Evolutionary conservation across 2,329 filamentous ascomycete species (phyloP).

Genomic region (Ophioceras dolichostomum): DNA sequence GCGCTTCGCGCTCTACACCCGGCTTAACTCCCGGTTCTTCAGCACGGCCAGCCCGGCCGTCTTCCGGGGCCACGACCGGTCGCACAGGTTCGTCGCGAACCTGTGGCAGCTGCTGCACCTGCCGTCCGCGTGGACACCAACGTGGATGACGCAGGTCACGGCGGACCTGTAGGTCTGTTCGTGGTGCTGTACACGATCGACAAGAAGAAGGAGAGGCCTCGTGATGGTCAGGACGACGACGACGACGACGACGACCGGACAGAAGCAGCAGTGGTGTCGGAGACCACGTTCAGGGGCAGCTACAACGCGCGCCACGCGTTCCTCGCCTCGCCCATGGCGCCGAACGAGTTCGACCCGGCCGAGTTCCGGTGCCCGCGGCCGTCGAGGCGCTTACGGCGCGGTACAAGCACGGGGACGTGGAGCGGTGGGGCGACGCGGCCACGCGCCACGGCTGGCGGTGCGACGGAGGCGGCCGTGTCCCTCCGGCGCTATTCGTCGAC

Average conservation of each 20-base stretch:
- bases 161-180: constrained; percentile 18
- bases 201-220: too few relatives aligned
- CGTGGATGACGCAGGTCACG: constrained; percentile 15
- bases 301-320: constrained; percentile 18
- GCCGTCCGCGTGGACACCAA: constrained; percentile 15
- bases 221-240: background rate
- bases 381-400: constrained; percentile 5
- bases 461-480: constrained; percentile 1
- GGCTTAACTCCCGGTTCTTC: constrained; percentile 14
- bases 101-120: constrained; percentile 16
- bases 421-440: constrained; percentile 1
- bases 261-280: constrained; percentile 4
- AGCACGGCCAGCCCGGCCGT: background rate
- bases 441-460: constrained; percentile 1
- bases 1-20: constrained; percentile 11
- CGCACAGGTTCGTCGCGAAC: constrained; percentile 12
- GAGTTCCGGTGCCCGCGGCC: constrained; percentile 17
- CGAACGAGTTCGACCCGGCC: constrained; percentile 13
- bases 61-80: too few relatives aligned
- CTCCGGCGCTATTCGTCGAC: background rate
- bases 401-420: background rate
- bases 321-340: constrained; percentile 14
- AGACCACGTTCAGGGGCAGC: constrained; percentile 13
- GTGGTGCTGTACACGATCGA: constrained; percentile 13
- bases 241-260: background rate